A percentile compares a stretch with the other conserved stretches of the same genome.
These are phyloP conservation scores for Dendrobium officinale DNA, from an alignment of 106 monocot species.

Conservation along the genomic window DNA sequence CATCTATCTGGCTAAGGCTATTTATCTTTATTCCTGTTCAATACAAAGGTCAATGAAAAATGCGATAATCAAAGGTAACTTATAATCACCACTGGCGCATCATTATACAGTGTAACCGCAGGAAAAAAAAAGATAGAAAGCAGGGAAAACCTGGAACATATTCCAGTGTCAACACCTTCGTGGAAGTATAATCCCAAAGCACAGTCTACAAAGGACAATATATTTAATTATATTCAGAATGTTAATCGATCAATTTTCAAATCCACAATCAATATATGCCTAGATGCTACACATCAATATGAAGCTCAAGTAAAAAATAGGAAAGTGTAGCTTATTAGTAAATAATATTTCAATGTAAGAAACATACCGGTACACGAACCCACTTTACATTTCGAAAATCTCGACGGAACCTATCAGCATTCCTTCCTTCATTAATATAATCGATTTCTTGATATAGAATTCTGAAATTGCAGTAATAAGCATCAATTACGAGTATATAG, in stretches of 20 bases:
- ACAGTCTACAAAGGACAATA: constrained; percentile 41
- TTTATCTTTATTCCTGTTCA: constrained; percentile 79
- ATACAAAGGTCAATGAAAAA: neutral
- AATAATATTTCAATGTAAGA: constrained; percentile 9
- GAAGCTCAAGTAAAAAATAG: neutral
- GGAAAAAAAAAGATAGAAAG: neutral
- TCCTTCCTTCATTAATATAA: constrained; percentile 96
- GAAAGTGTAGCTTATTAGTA: neutral
- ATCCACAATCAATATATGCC: neutral
- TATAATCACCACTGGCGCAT: neutral
- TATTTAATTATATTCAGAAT: neutral
- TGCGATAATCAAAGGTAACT: neutral
- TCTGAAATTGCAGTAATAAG: constrained; percentile 35
- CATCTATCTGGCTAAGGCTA: constrained; percentile 58
- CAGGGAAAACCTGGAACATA: constrained; percentile 70
- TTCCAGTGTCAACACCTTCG: constrained; percentile 84
- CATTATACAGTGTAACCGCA: neutral
- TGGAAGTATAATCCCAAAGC: constrained; percentile 87
- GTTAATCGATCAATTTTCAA: neutral
- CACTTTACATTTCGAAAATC: constrained; percentile 98
- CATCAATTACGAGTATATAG: neutral
- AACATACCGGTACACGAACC: constrained; percentile 96
- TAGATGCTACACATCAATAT: neutral
- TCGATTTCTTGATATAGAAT: constrained; percentile 93
- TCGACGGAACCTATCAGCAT: constrained; percentile 95